Conservation (phyloP, 2,329 filamentous ascomycete genomes). For the Aspergillus phoenicis region DNA sequence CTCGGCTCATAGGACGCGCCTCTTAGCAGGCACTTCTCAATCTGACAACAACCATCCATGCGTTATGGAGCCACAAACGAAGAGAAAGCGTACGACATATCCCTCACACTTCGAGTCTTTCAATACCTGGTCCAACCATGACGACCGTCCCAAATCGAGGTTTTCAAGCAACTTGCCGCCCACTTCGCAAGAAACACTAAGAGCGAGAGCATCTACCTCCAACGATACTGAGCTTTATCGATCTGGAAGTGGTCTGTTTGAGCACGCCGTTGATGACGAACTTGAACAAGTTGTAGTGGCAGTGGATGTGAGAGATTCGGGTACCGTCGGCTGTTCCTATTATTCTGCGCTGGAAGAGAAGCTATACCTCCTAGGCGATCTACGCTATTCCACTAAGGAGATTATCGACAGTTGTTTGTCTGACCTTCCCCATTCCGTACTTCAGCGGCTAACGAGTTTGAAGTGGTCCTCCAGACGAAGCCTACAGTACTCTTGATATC, state of each 20-base stretch:
- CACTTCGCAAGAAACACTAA: conserved; percentile 11
- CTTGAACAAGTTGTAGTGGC: conserved; percentile 76
- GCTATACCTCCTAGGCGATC: conserved; percentile 76
- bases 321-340: conserved; percentile 79
- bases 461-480: conserved; percentile 64
- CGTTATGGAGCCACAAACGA: conserved; percentile 11
- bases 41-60: not conserved
- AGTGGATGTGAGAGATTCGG: conserved; percentile 70
- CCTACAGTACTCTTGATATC: conserved; percentile 64
- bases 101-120: conserved; percentile 1
- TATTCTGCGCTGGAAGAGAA: conserved; percentile 71
- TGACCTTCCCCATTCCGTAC: conserved; percentile 16
- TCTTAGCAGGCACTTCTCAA: not conserved
- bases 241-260: conserved; percentile 32
- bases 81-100: conserved; percentile 15
- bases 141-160: not conserved
- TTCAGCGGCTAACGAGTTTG: conserved; percentile 21
- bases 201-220: conserved; percentile 13
- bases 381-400: conserved; percentile 68
- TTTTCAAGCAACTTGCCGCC: not conserved
- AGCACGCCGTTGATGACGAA: conserved; percentile 50
- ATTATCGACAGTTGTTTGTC: conserved; percentile 60
- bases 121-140: not conserved
- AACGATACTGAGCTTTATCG: conserved; percentile 12
- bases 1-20: not conserved